Conservation (phyloP, 495 filamentous ascomycete genomes). For the Lasiosphaeriaceae sp. region DNA sequence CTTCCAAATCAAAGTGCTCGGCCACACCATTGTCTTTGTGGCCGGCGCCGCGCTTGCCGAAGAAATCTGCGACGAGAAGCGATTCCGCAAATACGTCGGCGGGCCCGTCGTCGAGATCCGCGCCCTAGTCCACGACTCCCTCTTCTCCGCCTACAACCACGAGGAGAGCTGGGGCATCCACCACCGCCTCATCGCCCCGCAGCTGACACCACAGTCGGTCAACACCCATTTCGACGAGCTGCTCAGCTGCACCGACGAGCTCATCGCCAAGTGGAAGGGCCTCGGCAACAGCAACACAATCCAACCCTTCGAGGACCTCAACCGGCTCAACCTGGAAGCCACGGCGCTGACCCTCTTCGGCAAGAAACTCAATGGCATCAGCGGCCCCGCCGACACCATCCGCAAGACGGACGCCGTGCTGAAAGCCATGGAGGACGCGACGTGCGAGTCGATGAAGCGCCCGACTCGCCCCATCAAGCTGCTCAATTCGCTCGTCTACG, state of each 20-base stretch:
- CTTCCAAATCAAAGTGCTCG: conserved; percentile 58
- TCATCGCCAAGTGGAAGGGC: conserved; percentile 66
- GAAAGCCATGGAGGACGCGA: conserved; percentile 60
- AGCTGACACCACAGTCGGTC: conserved; percentile 60
- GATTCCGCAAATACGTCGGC: conserved; percentile 61
- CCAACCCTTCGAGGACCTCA: conserved; percentile 60
- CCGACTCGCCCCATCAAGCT: conserved; percentile 48
- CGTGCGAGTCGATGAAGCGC: conserved; percentile 55
- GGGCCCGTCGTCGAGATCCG: conserved; percentile 55
- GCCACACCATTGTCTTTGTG: conserved; percentile 39
- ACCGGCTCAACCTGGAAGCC: conserved; percentile 65
- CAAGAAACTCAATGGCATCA: conserved; percentile 64
- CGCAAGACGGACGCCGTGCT: conserved; percentile 60
- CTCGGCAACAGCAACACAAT: conserved; percentile 51
- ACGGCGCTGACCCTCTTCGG: conserved; percentile 61
- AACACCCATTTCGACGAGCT: conserved; percentile 61
- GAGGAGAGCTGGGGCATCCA: conserved; percentile 66
- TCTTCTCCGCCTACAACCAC: conserved; percentile 64
- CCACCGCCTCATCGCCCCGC: conserved; percentile 67
- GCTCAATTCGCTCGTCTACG: conserved; percentile 50
- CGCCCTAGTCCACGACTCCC: conserved; percentile 54
- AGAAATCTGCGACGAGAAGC: conserved; percentile 65
- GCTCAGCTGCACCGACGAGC: conserved; percentile 59
- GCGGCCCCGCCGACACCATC: conserved; percentile 58
- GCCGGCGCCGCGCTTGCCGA: conserved; percentile 55